Conservation (phyloP, 495 filamentous ascomycete genomes). For the Astrothelium macrocarpum region DNA sequence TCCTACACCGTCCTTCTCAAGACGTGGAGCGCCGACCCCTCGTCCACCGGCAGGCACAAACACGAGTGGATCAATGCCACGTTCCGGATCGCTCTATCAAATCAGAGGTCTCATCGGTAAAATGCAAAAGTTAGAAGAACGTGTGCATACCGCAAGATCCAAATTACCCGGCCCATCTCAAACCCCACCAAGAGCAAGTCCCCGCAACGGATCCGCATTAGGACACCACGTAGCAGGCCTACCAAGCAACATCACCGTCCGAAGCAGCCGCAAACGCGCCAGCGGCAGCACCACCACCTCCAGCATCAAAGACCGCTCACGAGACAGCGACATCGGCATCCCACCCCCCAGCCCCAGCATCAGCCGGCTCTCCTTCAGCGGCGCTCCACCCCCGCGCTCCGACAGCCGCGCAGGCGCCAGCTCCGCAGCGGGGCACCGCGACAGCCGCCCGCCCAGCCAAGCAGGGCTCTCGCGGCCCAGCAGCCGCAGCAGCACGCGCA, state of each 20-base stretch:
- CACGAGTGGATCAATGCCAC: constrained; percentile 43
- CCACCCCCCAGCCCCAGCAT: constrained; percentile 19
- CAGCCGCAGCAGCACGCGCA: constrained; percentile 14
- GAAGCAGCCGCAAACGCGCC: constrained; percentile 58
- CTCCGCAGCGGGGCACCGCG: not conserved
- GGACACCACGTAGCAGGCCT: constrained; percentile 40
- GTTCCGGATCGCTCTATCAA: constrained; percentile 82
- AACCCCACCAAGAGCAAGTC: constrained; percentile 74
- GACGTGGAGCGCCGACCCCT: constrained; percentile 29
- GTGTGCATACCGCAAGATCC: constrained; percentile 86
- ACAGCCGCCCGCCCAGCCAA: not conserved
- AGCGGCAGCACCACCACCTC: constrained; percentile 52
- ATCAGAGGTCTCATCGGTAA: constrained; percentile 88
- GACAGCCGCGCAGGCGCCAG: constrained; percentile 16
- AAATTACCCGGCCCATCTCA: constrained; percentile 73
- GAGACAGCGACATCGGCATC: not conserved
- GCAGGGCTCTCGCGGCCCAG: constrained; percentile 14
- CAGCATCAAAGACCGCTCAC: constrained; percentile 31
- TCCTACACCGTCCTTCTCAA: constrained; percentile 31
- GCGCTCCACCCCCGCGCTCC: constrained; percentile 20
- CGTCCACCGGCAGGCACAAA: constrained; percentile 37
- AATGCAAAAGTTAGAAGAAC: constrained; percentile 89
- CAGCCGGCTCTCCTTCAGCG: constrained; percentile 43
- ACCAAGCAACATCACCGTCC: constrained; percentile 66
- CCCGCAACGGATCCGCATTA: constrained; percentile 48